Conservation (phyloP, 331 rosid genomes). For the Rosa hybrid region DNA sequence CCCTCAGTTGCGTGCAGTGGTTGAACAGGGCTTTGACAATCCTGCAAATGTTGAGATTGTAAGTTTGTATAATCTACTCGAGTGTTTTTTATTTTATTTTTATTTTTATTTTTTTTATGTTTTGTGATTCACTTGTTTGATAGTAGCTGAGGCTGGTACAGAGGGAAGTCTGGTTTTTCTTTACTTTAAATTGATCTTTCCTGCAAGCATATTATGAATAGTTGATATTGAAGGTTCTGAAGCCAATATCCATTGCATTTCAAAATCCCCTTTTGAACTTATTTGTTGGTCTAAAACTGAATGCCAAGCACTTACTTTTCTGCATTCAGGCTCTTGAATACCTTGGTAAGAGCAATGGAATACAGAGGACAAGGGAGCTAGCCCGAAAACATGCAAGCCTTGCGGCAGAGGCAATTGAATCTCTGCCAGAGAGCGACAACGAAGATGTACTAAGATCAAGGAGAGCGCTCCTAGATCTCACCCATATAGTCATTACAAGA, state of each 20-base stretch:
- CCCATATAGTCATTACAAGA: slow-evolving; percentile 73
- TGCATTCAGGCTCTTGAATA: slow-evolving; percentile 55
- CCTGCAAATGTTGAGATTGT: slow-evolving; percentile 73
- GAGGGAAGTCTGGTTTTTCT: not conserved
- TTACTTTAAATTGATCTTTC: not conserved
- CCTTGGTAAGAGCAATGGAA: slow-evolving; percentile 72
- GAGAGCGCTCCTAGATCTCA: slow-evolving; percentile 69
- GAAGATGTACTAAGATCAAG: slow-evolving; percentile 71
- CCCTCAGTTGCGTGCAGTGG: slow-evolving; percentile 68
- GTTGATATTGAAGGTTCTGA: not conserved
- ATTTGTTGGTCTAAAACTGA: not conserved
- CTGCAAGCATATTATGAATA: not conserved
- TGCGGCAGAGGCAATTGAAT: slow-evolving; percentile 82
- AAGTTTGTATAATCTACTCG: slow-evolving; percentile 35
- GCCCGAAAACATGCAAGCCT: slow-evolving; percentile 76
- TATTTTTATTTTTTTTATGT: too few species aligned
- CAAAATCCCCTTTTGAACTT: not conserved
- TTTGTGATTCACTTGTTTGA: not conserved
- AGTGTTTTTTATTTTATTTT: not conserved
- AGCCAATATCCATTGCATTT: not conserved
- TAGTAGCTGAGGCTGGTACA: not conserved
- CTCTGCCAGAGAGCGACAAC: slow-evolving; percentile 61
- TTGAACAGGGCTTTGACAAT: slow-evolving; percentile 75
- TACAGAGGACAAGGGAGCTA: slow-evolving; percentile 74
- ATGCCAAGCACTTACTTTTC: not conserved